Evolutionary conservation across 441 rosid species (phyloP).

Genomic region (Macaranga tanarius): DNA sequence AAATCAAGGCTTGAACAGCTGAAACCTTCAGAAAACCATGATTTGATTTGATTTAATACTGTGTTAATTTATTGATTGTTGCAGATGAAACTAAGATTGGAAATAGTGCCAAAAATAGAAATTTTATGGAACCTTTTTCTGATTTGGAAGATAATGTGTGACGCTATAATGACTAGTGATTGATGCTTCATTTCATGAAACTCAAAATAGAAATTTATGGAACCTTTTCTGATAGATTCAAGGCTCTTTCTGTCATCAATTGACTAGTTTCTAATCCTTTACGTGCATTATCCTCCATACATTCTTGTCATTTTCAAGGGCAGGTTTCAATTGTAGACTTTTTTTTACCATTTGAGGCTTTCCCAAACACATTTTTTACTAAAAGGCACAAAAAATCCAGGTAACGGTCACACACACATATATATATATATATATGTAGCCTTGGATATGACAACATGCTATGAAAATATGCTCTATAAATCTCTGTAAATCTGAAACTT

Average conservation of each 20-base stretch:
- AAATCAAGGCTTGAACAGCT: background rate
- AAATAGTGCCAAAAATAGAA: background rate
- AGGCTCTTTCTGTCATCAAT: background rate
- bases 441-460: background rate
- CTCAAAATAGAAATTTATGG: background rate
- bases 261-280: background rate
- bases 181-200: background rate
- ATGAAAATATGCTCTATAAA: background rate
- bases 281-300: too few relatives aligned
- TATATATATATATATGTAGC: too few relatives aligned
- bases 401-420: too few relatives aligned
- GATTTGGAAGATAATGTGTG: background rate
- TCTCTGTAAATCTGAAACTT: constrained; percentile 1
- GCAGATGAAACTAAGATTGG: background rate
- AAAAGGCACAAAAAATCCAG: too few relatives aligned
- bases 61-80: constrained; percentile 8
- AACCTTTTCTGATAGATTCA: background rate
- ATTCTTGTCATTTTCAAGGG: background rate
- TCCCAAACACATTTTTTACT: background rate
- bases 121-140: too few relatives aligned
- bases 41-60: background rate
- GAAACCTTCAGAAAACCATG: background rate
- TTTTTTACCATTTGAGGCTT: background rate
- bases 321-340: background rate
- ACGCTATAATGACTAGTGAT: background rate